Base-by-base conservation (phyloP, 306 rosid species). In the Sechiopsis laciniata region DNA sequence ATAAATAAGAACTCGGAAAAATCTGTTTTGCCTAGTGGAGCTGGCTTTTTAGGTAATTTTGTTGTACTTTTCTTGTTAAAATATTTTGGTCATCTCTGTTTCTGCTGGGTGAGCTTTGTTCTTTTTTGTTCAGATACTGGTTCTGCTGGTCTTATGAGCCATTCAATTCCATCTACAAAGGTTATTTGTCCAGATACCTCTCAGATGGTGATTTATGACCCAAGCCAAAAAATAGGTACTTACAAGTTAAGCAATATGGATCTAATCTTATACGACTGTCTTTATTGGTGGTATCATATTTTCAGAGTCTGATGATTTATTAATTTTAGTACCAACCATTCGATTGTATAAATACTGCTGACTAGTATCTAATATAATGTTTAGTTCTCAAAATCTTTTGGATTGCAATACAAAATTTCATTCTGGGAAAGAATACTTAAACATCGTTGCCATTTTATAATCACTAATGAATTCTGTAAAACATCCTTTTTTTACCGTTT, bases 171-270 rank as follows among this genome's bases (percentile, higher is more conserved):
- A 37, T 78, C 96, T 50, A 2, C 88, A 5, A 91, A 87, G 74
- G 82, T 90, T 64, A 85, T 89, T 61, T 82, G 83, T 83, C 97
- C 97, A 15, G 96, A 94, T 79, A 85, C 89, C 82, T 85, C 95
- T 66, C 89, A 85, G 87, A 90, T 90, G 98, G 78, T 78, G 73
- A 53, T 90, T 60, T 93, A 88, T 82, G 97, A 94, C 81, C 97
- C 98, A 29, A 87, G 87, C 78, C 89, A 87, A 63, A 90, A 82
- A 75, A 87, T 90, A 17, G 90, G 98, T 87, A 85, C 12, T 16
- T 69, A 45, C 8, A 48, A 37, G 37, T 69, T 50, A 14, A 69
- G 22, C 55, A 14, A 50, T 14, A 13, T 68, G 42, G 56, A 46
- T 53, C 64, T 8, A 4, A 29, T 56, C 45, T 37, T 37, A 37